A percentile compares a stretch with the other conserved stretches of the same genome.
These are phyloP conservation scores for Verticillium isaacii DNA, from an alignment of 2,329 filamentous ascomycete species.

Conservation along the genomic window DNA sequence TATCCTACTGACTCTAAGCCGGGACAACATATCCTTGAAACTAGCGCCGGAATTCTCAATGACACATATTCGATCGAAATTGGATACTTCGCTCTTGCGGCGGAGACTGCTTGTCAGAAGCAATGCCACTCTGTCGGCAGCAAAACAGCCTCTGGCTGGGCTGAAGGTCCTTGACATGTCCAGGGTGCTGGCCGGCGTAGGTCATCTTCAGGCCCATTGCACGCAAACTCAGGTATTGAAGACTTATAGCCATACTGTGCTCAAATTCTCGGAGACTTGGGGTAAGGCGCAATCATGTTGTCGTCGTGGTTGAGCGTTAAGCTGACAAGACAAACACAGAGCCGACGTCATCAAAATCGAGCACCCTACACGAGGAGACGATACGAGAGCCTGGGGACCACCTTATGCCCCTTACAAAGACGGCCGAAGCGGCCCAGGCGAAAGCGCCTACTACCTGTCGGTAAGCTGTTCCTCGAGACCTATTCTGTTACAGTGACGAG, in stretches of 20 bases:
- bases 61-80: too few relatives aligned
- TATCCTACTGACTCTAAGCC: too few relatives aligned
- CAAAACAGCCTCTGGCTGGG: slow-evolving; percentile 66
- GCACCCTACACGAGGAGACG: slow-evolving; percentile 85
- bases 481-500: not conserved
- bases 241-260: slow-evolving; percentile 81
- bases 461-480: slow-evolving; percentile 52
- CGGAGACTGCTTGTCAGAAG: not conserved
- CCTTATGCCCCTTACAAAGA: slow-evolving; percentile 79
- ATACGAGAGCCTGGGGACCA: slow-evolving; percentile 94
- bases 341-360: slow-evolving; percentile 98
- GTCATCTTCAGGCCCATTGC: slow-evolving; percentile 23
- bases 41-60: too few relatives aligned
- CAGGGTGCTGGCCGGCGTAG: slow-evolving; percentile 85
- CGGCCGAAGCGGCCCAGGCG: slow-evolving; percentile 68
- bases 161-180: slow-evolving; percentile 95
- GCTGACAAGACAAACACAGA: slow-evolving; percentile 36
- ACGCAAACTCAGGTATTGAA: not conserved
- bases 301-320: too few relatives aligned
- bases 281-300: slow-evolving; percentile 53
- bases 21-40: too few relatives aligned
- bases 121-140: slow-evolving; percentile 22
- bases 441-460: slow-evolving; percentile 90
- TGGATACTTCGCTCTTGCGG: too few relatives aligned
- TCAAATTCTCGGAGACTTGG: slow-evolving; percentile 91